Evolutionary conservation across 1,284 basidiomycete genomes (phyloP).

Genomic region (Trichosporon sp.): DNA sequence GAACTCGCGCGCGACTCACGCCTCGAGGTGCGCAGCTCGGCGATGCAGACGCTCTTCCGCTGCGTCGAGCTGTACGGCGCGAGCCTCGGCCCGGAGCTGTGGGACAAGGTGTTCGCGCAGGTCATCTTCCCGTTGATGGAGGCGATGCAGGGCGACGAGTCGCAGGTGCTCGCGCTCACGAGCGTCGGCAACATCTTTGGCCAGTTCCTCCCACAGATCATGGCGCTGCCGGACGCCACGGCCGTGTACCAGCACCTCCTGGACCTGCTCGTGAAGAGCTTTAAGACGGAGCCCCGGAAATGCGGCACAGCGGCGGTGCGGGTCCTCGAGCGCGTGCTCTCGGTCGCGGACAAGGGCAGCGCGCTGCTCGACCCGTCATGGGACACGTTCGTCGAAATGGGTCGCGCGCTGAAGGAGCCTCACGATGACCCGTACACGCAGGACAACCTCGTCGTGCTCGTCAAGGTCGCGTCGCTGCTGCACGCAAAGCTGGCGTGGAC

Average conservation of each 20-base stretch:
- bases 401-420: conserved; percentile 52
- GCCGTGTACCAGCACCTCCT: conserved; percentile 71
- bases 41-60: conserved; percentile 91
- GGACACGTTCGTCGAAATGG: conserved; percentile 66
- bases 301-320: conserved; percentile 75
- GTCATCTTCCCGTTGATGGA: conserved; percentile 85
- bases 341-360: conserved; percentile 48
- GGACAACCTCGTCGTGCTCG: conserved; percentile 68
- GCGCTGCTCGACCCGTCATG: conserved; percentile 58
- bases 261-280: conserved; percentile 62
- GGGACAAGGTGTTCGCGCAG: conserved; percentile 83
- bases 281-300: conserved; percentile 62
- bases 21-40: conserved; percentile 83
- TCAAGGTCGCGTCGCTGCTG: conserved; percentile 29
- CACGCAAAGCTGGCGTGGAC: conserved; percentile 29
- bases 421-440: conserved; percentile 64
- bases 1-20: conserved; percentile 74
- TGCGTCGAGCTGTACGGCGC: conserved; percentile 89
- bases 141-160: conserved; percentile 70
- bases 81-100: conserved; percentile 69
- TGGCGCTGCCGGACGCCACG: conserved; percentile 64
- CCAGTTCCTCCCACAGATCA: conserved; percentile 68
- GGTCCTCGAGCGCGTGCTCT: conserved; percentile 72
- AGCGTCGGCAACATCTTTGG: conserved; percentile 79
- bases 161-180: conserved; percentile 76